These are phyloP conservation scores for Phytomonas serpens DNA, from an alignment of 208 protist genomes.

Conservation along the genomic window DNA sequence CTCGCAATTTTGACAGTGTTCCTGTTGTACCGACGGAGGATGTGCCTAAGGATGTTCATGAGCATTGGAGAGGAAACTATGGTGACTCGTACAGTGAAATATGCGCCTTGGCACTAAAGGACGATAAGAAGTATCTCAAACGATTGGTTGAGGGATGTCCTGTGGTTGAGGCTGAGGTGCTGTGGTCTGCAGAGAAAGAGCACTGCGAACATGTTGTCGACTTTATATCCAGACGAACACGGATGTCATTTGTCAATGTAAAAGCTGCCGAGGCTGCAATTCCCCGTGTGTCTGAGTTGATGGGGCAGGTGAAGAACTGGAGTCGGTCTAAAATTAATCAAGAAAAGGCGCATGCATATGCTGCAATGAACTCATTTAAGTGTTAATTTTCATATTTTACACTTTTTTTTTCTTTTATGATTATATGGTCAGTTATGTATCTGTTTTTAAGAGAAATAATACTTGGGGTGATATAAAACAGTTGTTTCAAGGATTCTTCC, in stretches of 20 bases:
- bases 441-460: background rate
- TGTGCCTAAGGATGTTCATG: conserved; percentile 49
- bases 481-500: conserved; percentile 3
- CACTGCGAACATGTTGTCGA: conserved; percentile 87
- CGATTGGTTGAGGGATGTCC: conserved; percentile 46
- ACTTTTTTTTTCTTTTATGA: conserved; percentile 7
- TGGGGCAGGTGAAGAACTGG: conserved; percentile 82
- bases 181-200: conserved; percentile 69
- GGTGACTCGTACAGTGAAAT: conserved; percentile 52
- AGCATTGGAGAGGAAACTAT: conserved; percentile 57
- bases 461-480: background rate
- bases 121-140: conserved; percentile 26
- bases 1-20: conserved; percentile 39
- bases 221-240: conserved; percentile 88
- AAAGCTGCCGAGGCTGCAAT: conserved; percentile 52
- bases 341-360: conserved; percentile 47
- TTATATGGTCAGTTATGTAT: conserved; percentile 7
- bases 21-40: conserved; percentile 12
- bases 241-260: conserved; percentile 85
- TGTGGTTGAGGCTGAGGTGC: conserved; percentile 84
- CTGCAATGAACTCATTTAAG: conserved; percentile 41
- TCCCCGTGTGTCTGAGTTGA: conserved; percentile 79
- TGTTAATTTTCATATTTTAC: conserved; percentile 6
- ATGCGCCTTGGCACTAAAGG: conserved; percentile 23
- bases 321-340: conserved; percentile 23